Percentiles rank a stretch among this genome's conserved stretches.
These are phyloP conservation scores for Colletotrichum sp. DNA, from an alignment of 2,329 filamentous ascomycete genomes.

Conservation along the genomic window DNA sequence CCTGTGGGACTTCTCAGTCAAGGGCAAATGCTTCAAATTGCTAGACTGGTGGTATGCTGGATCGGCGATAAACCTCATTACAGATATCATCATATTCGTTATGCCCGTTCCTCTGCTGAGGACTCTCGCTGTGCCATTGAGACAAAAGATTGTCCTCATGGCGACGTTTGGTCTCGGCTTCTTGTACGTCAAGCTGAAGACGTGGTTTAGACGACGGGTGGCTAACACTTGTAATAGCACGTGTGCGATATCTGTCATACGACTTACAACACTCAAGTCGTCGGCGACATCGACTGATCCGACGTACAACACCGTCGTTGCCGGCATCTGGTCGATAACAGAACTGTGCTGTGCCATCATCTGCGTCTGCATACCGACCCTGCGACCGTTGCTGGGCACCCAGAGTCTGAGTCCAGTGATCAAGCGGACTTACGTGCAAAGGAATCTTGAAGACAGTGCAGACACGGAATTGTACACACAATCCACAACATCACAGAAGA, in stretches of 20 bases:
- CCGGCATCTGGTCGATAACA: slow-evolving; percentile 40
- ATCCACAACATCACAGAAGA: background rate
- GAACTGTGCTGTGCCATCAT: slow-evolving; percentile 43
- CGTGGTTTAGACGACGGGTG: fast-evolving
- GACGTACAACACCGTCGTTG: slow-evolving; percentile 35
- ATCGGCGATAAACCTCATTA: slow-evolving; percentile 29
- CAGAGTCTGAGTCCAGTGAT: background rate
- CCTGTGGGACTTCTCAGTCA: slow-evolving; percentile 27
- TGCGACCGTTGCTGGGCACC: slow-evolving; percentile 32
- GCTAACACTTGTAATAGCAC: slow-evolving; percentile 15
- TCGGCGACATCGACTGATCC: slow-evolving; percentile 31
- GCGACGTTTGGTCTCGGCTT: slow-evolving; percentile 29
- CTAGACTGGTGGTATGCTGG: slow-evolving; percentile 31
- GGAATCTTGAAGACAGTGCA: background rate
- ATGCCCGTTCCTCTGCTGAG: slow-evolving; percentile 29
- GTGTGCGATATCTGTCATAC: slow-evolving; percentile 30
- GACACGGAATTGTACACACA: background rate
- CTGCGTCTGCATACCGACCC: slow-evolving; percentile 42
- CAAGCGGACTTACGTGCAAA: background rate
- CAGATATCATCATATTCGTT: slow-evolving; percentile 28
- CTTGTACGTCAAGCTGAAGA: slow-evolving; percentile 20
- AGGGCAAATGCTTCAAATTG: slow-evolving; percentile 27
- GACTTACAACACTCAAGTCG: slow-evolving; percentile 33
- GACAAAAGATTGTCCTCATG: slow-evolving; percentile 25
- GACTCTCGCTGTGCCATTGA: slow-evolving; percentile 20